phyloP scores from a whole-genome alignment of 345 rosid species.

The Eucalyptus polybractea region DNA sequence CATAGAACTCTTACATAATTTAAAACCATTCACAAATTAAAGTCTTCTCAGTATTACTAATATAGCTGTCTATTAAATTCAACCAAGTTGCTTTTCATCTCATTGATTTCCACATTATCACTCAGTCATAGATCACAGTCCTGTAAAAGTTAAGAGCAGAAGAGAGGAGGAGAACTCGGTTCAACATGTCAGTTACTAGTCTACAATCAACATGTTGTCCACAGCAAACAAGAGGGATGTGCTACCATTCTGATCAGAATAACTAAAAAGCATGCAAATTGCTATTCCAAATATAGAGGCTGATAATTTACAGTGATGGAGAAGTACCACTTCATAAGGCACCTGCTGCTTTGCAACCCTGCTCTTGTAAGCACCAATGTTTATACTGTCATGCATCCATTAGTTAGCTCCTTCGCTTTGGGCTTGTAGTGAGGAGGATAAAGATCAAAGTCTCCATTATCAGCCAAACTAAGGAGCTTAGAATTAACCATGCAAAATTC shows the following conservation, averaged over 20 bases:
- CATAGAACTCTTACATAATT: too few species aligned
- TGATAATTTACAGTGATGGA: not conserved
- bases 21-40: too few species aligned
- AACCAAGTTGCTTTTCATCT: too few species aligned
- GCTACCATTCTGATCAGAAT: not conserved
- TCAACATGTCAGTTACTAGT: not conserved
- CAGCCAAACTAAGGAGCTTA: conserved; percentile 33
- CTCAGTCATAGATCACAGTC: too few species aligned
- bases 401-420: conserved; percentile 28
- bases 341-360: conserved; percentile 32
- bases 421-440: conserved; percentile 28
- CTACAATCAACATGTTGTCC: not conserved
- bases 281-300: not conserved
- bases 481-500: conserved; percentile 34
- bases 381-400: conserved; percentile 35
- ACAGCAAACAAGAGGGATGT: not conserved
- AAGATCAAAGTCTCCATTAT: conserved; percentile 31
- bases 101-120: too few species aligned
- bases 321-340: conserved; percentile 37
- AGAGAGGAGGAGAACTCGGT: too few species aligned
- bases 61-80: too few species aligned
- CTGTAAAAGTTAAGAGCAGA: too few species aligned
- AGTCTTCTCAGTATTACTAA: too few species aligned
- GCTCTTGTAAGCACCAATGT: conserved; percentile 40
- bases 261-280: not conserved